Conservation (phyloP, 164 flowering plant species). For the Malania oleifera region DNA sequence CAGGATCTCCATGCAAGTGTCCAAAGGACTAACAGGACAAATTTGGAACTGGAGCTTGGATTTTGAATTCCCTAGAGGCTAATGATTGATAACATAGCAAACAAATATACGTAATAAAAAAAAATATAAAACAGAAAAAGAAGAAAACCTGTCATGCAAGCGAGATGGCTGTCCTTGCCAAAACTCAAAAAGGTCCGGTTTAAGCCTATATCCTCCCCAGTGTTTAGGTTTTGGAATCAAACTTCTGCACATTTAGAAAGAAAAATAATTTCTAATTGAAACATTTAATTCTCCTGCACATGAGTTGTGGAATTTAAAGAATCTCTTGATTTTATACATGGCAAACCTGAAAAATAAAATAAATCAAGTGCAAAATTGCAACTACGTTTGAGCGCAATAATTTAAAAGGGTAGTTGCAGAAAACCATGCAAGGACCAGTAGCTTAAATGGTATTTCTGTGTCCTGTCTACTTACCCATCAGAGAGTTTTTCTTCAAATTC, state of each 20-base stretch:
- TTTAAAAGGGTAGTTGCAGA: no score
- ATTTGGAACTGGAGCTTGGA: background rate
- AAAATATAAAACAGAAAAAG: background rate
- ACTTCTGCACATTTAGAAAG: conserved; percentile 46
- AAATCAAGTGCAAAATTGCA: no score
- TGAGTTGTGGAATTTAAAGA: no score
- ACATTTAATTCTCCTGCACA: no score
- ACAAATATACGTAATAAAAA: background rate
- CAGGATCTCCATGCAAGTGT: background rate
- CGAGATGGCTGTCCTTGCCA: conserved; percentile 97
- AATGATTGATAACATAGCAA: background rate
- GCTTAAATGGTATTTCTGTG: no score
- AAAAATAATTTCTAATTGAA: background rate
- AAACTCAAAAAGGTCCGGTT: conserved; percentile 70
- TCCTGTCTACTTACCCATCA: conserved; percentile 72
- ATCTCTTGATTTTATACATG: no score
- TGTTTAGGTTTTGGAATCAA: conserved; percentile 83
- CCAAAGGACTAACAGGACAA: background rate
- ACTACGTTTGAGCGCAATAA: no score
- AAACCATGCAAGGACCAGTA: no score
- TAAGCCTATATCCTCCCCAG: conserved; percentile 95
- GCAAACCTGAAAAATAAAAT: no score
- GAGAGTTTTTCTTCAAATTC: conserved; percentile 67
- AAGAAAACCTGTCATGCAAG: conserved; percentile 77
- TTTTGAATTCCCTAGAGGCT: background rate